These are phyloP conservation scores for Antarctomyces pellizariae DNA, from an alignment of 495 filamentous ascomycete genomes.

Conservation along the genomic window DNA sequence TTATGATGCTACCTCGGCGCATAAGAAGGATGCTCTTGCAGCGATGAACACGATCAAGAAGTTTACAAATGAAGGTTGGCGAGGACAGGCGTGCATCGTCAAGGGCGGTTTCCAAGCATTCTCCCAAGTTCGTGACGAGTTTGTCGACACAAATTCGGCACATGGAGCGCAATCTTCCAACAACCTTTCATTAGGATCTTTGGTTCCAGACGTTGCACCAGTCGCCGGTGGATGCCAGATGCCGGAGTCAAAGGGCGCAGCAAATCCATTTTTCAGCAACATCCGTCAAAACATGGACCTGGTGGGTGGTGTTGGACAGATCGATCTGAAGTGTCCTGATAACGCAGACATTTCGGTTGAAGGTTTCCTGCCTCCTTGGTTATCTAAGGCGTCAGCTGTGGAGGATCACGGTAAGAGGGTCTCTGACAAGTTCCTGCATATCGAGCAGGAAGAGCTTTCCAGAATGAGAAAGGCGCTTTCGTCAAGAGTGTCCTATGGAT, in stretches of 20 bases:
- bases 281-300: slow-evolving; percentile 96
- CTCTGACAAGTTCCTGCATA: slow-evolving; percentile 57
- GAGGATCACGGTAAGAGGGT: slow-evolving; percentile 55
- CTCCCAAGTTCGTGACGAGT: slow-evolving; percentile 19
- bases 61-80: slow-evolving; percentile 67
- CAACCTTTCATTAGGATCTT: slow-evolving; percentile 22
- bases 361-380: slow-evolving; percentile 46
- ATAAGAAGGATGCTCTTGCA: slow-evolving; percentile 52
- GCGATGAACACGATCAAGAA: slow-evolving; percentile 78
- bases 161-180: slow-evolving; percentile 19
- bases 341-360: slow-evolving; percentile 24
- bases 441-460: slow-evolving; percentile 67
- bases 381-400: slow-evolving; percentile 37
- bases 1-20: slow-evolving; percentile 57
- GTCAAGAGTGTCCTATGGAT: slow-evolving; percentile 29
- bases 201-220: slow-evolving; percentile 35
- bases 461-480: slow-evolving; percentile 83
- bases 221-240: slow-evolving; percentile 74
- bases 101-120: slow-evolving; percentile 33
- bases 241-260: slow-evolving; percentile 36
- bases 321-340: slow-evolving; percentile 48
- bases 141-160: slow-evolving; percentile 23
- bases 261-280: slow-evolving; percentile 86
- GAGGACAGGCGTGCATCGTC: slow-evolving; percentile 47
- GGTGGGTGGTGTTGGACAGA: slow-evolving; percentile 79